phyloP scores from a whole-genome alignment of 805 yeast genomes.

The Hanseniaspora guilliermondii region DNA sequence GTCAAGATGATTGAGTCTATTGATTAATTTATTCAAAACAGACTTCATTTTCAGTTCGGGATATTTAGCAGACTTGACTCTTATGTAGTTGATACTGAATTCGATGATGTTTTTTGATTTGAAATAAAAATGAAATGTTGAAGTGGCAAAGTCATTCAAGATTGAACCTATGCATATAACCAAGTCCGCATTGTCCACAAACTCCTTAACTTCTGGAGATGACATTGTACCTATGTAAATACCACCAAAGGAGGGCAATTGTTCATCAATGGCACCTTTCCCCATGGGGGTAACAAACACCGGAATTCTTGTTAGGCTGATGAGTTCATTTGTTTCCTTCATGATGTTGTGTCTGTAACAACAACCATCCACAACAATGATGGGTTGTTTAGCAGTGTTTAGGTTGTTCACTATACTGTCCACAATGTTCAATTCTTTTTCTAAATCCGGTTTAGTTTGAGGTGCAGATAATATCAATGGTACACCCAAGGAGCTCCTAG shows the following conservation, averaged over 20 bases:
- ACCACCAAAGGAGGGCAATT: slow-evolving; percentile 46
- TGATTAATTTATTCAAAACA: slow-evolving; percentile 24
- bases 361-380: slow-evolving; percentile 43
- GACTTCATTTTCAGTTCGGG: slow-evolving; percentile 44
- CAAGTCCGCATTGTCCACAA: slow-evolving; percentile 44
- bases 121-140: slow-evolving; percentile 42
- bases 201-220: slow-evolving; percentile 33
- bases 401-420: slow-evolving; percentile 34
- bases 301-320: slow-evolving; percentile 36
- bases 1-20: slow-evolving; percentile 32
- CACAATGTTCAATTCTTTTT: slow-evolving; percentile 23
- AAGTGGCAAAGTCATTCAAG: slow-evolving; percentile 47
- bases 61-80: slow-evolving; percentile 39
- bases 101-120: slow-evolving; percentile 42
- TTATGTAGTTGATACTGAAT: slow-evolving; percentile 44
- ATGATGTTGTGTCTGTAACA: slow-evolving; percentile 44
- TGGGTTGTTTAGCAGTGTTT: slow-evolving; percentile 40
- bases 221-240: slow-evolving; percentile 50
- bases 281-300: slow-evolving; percentile 44
- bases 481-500: slow-evolving; percentile 28
- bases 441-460: slow-evolving; percentile 27
- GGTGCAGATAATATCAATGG: slow-evolving; percentile 24
- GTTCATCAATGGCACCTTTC: slow-evolving; percentile 55
- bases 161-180: slow-evolving; percentile 54
- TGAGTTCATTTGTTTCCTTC: slow-evolving; percentile 32